phyloP scores from a whole-genome alignment of 305 asterid species.

The Vinca major region DNA sequence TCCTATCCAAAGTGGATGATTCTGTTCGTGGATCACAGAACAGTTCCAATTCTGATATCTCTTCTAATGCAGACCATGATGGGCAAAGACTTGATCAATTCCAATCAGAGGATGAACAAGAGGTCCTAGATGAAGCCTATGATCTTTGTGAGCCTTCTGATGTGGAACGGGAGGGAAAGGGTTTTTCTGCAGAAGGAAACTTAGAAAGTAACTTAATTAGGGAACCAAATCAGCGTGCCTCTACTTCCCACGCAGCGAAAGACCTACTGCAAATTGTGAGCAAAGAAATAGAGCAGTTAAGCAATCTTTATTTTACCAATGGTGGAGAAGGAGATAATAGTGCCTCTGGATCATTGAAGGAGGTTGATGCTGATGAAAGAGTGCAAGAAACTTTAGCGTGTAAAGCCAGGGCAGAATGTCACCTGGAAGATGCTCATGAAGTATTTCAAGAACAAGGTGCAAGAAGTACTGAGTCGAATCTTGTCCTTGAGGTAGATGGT shows the following conservation, averaged over 20 bases:
- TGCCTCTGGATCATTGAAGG: constrained; percentile 18
- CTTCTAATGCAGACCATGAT: constrained; percentile 13
- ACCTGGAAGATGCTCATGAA: constrained; percentile 21
- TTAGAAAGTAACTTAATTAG: constrained; percentile 17
- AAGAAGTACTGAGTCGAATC: constrained; percentile 21
- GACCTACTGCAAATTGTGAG: constrained; percentile 22
- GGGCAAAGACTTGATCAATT: constrained; percentile 7
- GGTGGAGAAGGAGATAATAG: constrained; percentile 16
- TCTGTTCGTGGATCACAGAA: constrained; percentile 25
- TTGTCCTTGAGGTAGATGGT: constrained; percentile 17
- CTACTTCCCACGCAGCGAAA: constrained; percentile 21
- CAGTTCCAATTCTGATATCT: constrained; percentile 14
- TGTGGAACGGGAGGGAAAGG: constrained; percentile 25
- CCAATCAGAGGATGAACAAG: constrained; percentile 11
- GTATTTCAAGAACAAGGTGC: constrained; percentile 22
- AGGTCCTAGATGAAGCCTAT: constrained; percentile 13
- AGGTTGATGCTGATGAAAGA: constrained; percentile 19
- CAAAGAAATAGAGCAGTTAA: constrained; percentile 23
- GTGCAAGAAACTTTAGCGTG: constrained; percentile 12
- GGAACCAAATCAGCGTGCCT: constrained; percentile 22
- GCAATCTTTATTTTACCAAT: constrained; percentile 8
- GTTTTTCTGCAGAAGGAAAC: constrained; percentile 9
- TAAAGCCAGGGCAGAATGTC: constrained; percentile 14
- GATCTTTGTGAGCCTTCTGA: constrained; percentile 18
- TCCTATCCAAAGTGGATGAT: constrained; percentile 53